Percentiles rank a stretch among this genome's conserved stretches.
Evolutionary conservation across 805 yeast genomes (phyloP).

Genomic region (Kuraishia molischiana): DNA sequence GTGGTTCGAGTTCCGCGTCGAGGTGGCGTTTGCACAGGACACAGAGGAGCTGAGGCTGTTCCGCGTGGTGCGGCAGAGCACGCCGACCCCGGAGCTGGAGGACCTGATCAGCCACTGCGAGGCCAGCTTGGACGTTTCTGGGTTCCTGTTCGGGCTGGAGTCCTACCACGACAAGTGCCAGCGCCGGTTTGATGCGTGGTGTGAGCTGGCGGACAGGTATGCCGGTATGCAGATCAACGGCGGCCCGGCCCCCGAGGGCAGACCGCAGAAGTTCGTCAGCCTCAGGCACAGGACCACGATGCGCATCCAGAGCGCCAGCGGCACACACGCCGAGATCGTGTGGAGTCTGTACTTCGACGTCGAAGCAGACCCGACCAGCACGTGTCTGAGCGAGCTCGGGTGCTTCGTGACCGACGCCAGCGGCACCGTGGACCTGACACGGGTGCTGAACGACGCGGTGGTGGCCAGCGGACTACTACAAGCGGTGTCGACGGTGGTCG

Average conservation of each 20-base stretch:
- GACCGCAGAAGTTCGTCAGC: too few relatives aligned
- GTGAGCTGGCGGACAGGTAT: constrained; percentile 9
- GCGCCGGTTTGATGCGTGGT: constrained; percentile 11
- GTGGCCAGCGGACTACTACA: constrained; percentile 2
- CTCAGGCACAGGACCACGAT: too few relatives aligned
- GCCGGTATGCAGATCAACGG: constrained; percentile 2
- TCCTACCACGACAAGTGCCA: constrained; percentile 12
- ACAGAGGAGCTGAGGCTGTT: constrained; percentile 8
- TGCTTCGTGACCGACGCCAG: background rate
- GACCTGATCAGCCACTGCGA: constrained; percentile 7
- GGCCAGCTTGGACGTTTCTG: constrained; percentile 11
- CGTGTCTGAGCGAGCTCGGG: constrained; percentile 2
- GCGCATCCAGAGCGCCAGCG: too few relatives aligned
- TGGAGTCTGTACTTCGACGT: too few relatives aligned
- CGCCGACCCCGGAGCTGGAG: constrained; percentile 7
- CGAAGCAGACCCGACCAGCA: constrained; percentile 5
- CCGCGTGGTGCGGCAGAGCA: constrained; percentile 4
- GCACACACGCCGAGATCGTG: too few relatives aligned
- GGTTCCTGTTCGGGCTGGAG: constrained; percentile 13
- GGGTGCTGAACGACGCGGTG: constrained; percentile 4
- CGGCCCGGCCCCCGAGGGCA: too few relatives aligned
- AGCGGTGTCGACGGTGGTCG: constrained; percentile 4
- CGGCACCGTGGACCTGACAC: constrained; percentile 1
- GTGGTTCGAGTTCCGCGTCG: constrained; percentile 9
- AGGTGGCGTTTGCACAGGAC: constrained; percentile 5